Percentiles rank a stretch among this genome's conserved stretches.
Conservation (phyloP, 768 basidiomycete species). For the Cystobasidium ongulense region DNA sequence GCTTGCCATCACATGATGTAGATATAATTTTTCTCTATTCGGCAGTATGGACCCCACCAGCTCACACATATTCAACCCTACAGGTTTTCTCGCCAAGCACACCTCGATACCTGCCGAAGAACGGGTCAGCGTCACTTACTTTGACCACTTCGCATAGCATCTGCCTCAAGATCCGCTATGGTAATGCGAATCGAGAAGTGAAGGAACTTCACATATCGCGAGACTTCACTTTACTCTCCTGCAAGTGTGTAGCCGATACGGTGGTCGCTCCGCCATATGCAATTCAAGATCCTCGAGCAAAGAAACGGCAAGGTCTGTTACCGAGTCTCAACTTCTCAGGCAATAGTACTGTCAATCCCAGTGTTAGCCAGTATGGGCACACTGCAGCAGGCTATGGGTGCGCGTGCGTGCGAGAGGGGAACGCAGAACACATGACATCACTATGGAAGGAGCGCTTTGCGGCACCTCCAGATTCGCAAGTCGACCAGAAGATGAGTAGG, state of each 20-base stretch:
- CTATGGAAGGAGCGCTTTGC: conserved; percentile 1
- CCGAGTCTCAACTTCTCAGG: background rate
- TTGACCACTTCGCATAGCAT: background rate
- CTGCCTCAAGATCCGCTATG: background rate
- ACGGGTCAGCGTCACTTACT: background rate
- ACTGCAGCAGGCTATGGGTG: background rate
- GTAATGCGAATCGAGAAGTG: background rate
- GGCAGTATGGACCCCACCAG: no score
- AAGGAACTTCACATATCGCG: background rate
- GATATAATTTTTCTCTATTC: background rate
- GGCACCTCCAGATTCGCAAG: background rate
- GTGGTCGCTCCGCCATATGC: background rate
- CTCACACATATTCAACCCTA: background rate
- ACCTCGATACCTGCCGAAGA: background rate
- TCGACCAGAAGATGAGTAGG: background rate
- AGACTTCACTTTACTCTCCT: background rate
- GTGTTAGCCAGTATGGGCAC: background rate
- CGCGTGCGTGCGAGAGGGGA: background rate
- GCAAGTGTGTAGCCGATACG: background rate
- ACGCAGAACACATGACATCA: background rate
- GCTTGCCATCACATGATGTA: background rate
- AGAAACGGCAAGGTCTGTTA: background rate
- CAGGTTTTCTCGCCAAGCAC: conserved; percentile 2
- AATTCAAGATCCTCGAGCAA: background rate
- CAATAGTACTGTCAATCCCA: background rate